Percentiles rank a stretch among this genome's conserved stretches.
These are phyloP conservation scores for Pseudovirgaria hyperparasitica DNA, from an alignment of 2,329 filamentous ascomycete species.

Conservation along the genomic window DNA sequence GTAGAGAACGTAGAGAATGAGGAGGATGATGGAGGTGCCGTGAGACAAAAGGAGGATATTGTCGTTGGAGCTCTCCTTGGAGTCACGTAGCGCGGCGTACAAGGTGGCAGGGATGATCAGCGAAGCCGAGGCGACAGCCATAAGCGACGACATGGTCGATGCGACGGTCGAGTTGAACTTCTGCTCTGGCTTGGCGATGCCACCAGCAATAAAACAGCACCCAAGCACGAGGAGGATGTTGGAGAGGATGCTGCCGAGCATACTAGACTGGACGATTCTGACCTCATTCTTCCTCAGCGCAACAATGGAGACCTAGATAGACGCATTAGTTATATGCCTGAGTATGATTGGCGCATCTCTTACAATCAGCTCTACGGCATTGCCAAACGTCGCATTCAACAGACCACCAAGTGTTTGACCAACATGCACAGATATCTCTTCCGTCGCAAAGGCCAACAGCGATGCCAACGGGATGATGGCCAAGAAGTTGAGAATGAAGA, in stretches of 20 bases:
- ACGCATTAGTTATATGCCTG: constrained; percentile 3
- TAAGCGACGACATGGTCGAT: constrained; percentile 56
- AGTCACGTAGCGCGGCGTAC: constrained; percentile 32
- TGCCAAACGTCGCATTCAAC: constrained; percentile 67
- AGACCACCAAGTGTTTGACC: constrained; percentile 63
- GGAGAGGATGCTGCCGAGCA: constrained; percentile 91
- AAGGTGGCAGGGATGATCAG: constrained; percentile 42
- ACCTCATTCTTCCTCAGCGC: constrained; percentile 77
- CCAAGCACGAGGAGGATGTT: constrained; percentile 65
- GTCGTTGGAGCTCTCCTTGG: constrained; percentile 26
- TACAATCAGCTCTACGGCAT: constrained; percentile 69
- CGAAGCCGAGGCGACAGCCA: constrained; percentile 42
- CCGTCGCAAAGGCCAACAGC: constrained; percentile 63
- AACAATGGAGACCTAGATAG: constrained; percentile 69
- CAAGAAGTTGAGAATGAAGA: constrained; percentile 70
- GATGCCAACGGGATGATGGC: constrained; percentile 67
- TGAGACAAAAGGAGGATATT: constrained; percentile 38
- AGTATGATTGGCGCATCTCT: constrained; percentile 11
- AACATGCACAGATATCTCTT: constrained; percentile 59
- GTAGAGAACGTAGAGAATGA: constrained; percentile 41
- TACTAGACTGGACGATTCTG: constrained; percentile 92
- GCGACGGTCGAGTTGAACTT: constrained; percentile 63
- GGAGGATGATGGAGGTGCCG: constrained; percentile 40
- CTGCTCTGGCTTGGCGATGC: constrained; percentile 30
- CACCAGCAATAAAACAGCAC: constrained; percentile 40